A percentile compares a stretch with the other conserved stretches of the same genome.
Conservation (phyloP, 1,284 basidiomycete genomes). For the Pisolithus thermaeus region DNA sequence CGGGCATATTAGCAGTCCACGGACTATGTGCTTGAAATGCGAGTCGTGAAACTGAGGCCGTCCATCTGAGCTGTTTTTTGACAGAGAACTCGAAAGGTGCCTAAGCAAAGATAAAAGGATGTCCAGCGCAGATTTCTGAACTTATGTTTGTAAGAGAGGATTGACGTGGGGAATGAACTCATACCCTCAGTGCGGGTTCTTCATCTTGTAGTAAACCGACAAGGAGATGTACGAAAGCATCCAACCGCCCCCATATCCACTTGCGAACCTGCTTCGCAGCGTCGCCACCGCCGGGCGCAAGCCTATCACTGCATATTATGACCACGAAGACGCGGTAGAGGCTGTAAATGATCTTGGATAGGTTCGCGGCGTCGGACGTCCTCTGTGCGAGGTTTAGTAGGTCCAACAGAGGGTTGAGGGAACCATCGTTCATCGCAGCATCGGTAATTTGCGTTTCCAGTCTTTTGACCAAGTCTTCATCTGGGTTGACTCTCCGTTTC, state of each 20-base stretch:
- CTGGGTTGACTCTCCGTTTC: conserved; percentile 43
- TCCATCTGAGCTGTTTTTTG: conserved; percentile 32
- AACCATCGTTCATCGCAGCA: conserved; percentile 47
- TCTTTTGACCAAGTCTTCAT: conserved; percentile 31
- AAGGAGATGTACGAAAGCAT: conserved; percentile 62
- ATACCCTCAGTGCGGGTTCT: conserved; percentile 57
- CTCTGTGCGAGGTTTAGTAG: conserved; percentile 55
- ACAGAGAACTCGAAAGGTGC: conserved; percentile 66
- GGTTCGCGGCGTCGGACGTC: conserved; percentile 43
- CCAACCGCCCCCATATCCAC: conserved; percentile 72
- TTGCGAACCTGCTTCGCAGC: conserved; percentile 60
- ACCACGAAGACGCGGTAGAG: conserved; percentile 76
- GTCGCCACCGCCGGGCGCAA: conserved; percentile 44
- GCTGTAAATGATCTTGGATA: conserved; percentile 77
- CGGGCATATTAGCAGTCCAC: conserved; percentile 58
- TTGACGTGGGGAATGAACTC: conserved; percentile 15
- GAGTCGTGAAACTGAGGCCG: conserved; percentile 63
- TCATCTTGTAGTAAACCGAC: conserved; percentile 68
- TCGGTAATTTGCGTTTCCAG: conserved; percentile 49
- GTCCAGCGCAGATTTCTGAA: conserved; percentile 67
- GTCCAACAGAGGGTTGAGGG: conserved; percentile 78
- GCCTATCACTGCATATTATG: conserved; percentile 54
- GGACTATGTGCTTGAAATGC: conserved; percentile 63
- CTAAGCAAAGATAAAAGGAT: conserved; percentile 80
- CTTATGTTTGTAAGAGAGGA: conserved; percentile 5